Evolutionary conservation across 179 eudicot genomes (phyloP).

Genomic region (Carnegiea gigantea): DNA sequence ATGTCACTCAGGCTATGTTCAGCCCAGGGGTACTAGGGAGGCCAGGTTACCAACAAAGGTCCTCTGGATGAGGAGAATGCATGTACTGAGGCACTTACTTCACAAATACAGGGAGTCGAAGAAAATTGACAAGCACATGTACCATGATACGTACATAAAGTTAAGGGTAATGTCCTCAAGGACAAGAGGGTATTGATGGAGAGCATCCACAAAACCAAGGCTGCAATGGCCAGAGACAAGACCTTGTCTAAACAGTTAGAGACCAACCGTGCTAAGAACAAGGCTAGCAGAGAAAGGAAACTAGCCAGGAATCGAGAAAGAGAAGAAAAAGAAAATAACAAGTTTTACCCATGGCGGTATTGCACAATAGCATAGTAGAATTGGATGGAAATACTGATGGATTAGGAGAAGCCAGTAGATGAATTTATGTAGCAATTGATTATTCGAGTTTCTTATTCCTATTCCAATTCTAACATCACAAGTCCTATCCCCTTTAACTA

Average conservation of each 20-base stretch:
- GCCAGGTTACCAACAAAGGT: constrained; percentile 90
- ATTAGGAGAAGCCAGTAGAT: too few relatives aligned
- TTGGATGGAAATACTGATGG: too few relatives aligned
- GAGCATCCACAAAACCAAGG: constrained; percentile 95
- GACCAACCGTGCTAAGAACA: constrained; percentile 94
- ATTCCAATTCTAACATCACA: too few relatives aligned
- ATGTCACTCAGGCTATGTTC: constrained; percentile 92
- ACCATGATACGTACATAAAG: constrained; percentile 98
- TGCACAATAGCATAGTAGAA: too few relatives aligned
- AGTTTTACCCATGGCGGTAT: too few relatives aligned
- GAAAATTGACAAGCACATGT: constrained; percentile 98
- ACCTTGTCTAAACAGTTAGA: constrained; percentile 87
- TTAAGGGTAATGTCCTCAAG: constrained; percentile 95
- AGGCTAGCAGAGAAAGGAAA: constrained; percentile 91
- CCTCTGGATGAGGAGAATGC: constrained; percentile 95
- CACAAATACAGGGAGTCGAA: constrained; percentile 86
- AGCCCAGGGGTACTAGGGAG: constrained; percentile 91
- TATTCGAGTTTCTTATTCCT: too few relatives aligned
- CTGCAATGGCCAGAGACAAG: constrained; percentile 97
- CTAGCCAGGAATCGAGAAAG: too few relatives aligned
- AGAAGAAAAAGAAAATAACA: too few relatives aligned
- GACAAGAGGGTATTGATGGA: constrained; percentile 93
- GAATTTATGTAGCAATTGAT: too few relatives aligned
- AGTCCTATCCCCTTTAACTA: too few relatives aligned
- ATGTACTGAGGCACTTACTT: constrained; percentile 83